Evolutionary conservation across 129 eudicot species (phyloP), one percentile per base, ranked within the genome.

Genomic region (Centaurea solstitialis): DNA sequence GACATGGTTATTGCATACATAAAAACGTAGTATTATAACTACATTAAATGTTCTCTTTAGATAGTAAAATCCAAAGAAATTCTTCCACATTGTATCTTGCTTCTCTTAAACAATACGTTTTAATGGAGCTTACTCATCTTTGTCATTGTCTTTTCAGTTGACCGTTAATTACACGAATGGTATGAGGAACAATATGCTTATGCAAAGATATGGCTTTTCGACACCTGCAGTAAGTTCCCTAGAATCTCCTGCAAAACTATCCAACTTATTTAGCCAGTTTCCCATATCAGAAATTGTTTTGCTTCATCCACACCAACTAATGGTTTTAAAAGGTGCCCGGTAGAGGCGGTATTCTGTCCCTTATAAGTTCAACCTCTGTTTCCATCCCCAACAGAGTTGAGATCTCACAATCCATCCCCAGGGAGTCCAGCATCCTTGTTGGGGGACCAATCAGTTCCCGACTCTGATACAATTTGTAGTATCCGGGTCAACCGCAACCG

Each of bases 121-220:
- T 47, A 47, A 47, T 47, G 20, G 20, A 50, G 21, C 62, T 50
- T 57, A 9, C 65, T 57, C 65, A n/a, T 57, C 65, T 79, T 70
- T 41, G 22, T 57, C 47, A 37, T 73, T 74, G 9, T 83, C 64
- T 85, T 37, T 87, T 79, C 93, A 96, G 98, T 88, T 96, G 98
- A 93, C 98, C 37, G 85, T 96, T 68, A 81, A 91, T 85, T 96
- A 96, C 92, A 86, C 88, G 91, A 79, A 76, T 70, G 89, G 88
- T n/a, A 90, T 85, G 87, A 85, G 80, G 90, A 94, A 96, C 82
- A 73, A 86, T 79, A 83, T 82, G 78, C 92, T 93, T 72, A 93
- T 96, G 99, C 91, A 91, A 79, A 87, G 97, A 91, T 96, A 96
- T 66, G 99, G 99, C 23, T 91, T 96, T 90, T 96, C 99, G 28